Conservation (phyloP, 495 filamentous ascomycete genomes). For the Tetracladium marchalianum region DNA sequence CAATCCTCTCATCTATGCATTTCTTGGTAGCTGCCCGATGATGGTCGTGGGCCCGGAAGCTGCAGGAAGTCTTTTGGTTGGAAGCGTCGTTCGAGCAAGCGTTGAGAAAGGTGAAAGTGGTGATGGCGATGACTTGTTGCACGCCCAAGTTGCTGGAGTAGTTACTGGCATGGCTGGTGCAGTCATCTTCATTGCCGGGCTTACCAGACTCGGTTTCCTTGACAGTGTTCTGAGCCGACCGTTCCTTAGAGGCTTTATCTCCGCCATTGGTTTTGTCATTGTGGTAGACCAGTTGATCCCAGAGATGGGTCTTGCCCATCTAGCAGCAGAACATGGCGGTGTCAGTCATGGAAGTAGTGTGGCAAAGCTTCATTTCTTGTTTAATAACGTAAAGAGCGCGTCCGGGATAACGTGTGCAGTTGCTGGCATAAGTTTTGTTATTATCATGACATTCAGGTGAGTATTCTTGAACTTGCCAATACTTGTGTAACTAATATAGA, state of each 20-base stretch:
- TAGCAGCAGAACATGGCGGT: constrained; percentile 44
- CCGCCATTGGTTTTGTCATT: constrained; percentile 91
- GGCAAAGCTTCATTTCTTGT: constrained; percentile 72
- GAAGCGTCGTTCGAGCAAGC: constrained; percentile 71
- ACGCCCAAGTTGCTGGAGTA: constrained; percentile 79
- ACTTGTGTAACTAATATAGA: constrained; percentile 8
- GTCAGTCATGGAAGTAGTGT: constrained; percentile 76
- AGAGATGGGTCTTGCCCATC: constrained; percentile 65
- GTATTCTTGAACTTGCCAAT: background rate
- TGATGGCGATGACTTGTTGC: constrained; percentile 60
- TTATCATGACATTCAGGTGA: constrained; percentile 69
- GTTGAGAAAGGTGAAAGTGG: constrained; percentile 57
- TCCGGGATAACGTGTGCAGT: constrained; percentile 69
- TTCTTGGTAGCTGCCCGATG: constrained; percentile 81
- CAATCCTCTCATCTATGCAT: constrained; percentile 78
- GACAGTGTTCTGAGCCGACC: constrained; percentile 91
- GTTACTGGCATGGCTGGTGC: constrained; percentile 79
- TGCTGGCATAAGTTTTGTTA: constrained; percentile 66
- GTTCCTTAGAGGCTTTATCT: constrained; percentile 91
- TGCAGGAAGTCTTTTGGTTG: constrained; percentile 81
- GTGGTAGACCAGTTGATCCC: constrained; percentile 90
- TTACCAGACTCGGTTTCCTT: constrained; percentile 82
- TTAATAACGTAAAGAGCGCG: constrained; percentile 49
- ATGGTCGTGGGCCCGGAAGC: constrained; percentile 97
- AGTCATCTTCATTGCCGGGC: constrained; percentile 74